Percentiles rank a stretch among this genome's conserved stretches.
These are phyloP conservation scores for Colletotrichum chlorophyti DNA, from an alignment of 2,329 filamentous ascomycete species.

Conservation along the genomic window DNA sequence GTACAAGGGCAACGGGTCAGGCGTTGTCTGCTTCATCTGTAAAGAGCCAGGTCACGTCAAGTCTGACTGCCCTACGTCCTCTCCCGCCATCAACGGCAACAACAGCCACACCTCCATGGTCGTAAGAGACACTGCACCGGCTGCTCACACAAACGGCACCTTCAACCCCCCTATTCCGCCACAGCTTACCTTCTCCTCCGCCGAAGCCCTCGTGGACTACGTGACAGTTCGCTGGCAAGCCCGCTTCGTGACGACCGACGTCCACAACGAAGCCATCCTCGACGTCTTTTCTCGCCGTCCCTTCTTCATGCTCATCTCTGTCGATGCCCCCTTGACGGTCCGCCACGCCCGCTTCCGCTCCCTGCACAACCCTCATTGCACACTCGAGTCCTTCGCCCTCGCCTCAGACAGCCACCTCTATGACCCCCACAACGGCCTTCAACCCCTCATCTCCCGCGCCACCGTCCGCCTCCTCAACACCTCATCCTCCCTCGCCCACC, in stretches of 20 bases:
- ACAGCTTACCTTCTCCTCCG: slow-evolving; percentile 61
- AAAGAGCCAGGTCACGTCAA: slow-evolving; percentile 5
- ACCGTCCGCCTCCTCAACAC: slow-evolving; percentile 88
- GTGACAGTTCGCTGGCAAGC: slow-evolving; percentile 85
- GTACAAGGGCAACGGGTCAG: not conserved
- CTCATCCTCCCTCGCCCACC: slow-evolving; percentile 71
- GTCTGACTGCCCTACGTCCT: slow-evolving; percentile 1
- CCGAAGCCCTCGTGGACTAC: slow-evolving; percentile 78
- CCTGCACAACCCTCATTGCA: slow-evolving; percentile 40
- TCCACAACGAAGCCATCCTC: slow-evolving; percentile 75
- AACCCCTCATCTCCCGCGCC: slow-evolving; percentile 80
- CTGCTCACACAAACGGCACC: slow-evolving; percentile 67
- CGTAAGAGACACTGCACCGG: slow-evolving; percentile 44
- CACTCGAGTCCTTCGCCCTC: slow-evolving; percentile 62
- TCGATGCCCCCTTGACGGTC: slow-evolving; percentile 86
- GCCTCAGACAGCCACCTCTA: slow-evolving; percentile 80
- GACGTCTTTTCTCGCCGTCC: slow-evolving; percentile 81
- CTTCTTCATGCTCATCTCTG: slow-evolving; percentile 91
- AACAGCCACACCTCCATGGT: not conserved
- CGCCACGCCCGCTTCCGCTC: slow-evolving; percentile 81
- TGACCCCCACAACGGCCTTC: slow-evolving; percentile 66
- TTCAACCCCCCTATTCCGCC: slow-evolving; percentile 45
- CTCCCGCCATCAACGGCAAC: not conserved
- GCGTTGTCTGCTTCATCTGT: slow-evolving; percentile 6
- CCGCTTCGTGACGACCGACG: slow-evolving; percentile 85